Evolutionary conservation across 2,329 filamentous ascomycete genomes (phyloP).

Genomic region (Xylariaceae sp.): DNA sequence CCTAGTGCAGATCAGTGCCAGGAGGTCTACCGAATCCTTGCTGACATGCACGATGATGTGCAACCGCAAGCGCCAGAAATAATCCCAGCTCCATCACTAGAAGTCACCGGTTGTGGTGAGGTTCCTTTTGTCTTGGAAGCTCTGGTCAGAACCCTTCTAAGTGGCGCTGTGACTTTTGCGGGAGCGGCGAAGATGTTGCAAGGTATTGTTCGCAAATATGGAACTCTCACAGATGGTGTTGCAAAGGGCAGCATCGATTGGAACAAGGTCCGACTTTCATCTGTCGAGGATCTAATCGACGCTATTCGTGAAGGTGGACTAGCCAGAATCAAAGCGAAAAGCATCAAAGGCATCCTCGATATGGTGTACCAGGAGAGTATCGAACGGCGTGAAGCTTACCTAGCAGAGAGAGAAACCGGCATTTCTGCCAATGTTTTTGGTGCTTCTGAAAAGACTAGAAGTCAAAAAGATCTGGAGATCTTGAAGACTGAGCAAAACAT

Average conservation of each 20-base stretch:
- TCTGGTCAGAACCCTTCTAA: constrained; percentile 58
- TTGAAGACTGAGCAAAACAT: constrained; percentile 61
- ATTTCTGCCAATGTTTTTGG: constrained; percentile 52
- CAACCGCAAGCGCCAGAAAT: constrained; percentile 60
- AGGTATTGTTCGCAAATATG: constrained; percentile 68
- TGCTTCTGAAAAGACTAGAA: constrained; percentile 46
- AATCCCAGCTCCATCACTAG: constrained; percentile 72
- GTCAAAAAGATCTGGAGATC: constrained; percentile 63
- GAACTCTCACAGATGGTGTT: constrained; percentile 64
- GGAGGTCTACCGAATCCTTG: constrained; percentile 70
- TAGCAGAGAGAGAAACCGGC: constrained; percentile 48
- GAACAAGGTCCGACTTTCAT: constrained; percentile 69
- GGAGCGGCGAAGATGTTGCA: constrained; percentile 68
- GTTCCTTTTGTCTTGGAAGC: constrained; percentile 62
- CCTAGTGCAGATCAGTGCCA: constrained; percentile 74
- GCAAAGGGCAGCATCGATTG: constrained; percentile 77
- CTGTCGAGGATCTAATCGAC: constrained; percentile 65
- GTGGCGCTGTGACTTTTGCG: constrained; percentile 55
- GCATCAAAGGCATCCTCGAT: constrained; percentile 76
- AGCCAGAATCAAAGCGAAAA: constrained; percentile 70
- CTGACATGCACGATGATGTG: constrained; percentile 68
- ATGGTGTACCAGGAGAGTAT: constrained; percentile 74
- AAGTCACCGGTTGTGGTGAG: constrained; percentile 70
- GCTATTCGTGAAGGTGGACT: constrained; percentile 75
- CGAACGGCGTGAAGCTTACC: constrained; percentile 49